A percentile compares a stretch with the other conserved stretches of the same genome.
Conservation (phyloP, 1,284 basidiomycete species). For the Uromyces viciae-fabae region DNA sequence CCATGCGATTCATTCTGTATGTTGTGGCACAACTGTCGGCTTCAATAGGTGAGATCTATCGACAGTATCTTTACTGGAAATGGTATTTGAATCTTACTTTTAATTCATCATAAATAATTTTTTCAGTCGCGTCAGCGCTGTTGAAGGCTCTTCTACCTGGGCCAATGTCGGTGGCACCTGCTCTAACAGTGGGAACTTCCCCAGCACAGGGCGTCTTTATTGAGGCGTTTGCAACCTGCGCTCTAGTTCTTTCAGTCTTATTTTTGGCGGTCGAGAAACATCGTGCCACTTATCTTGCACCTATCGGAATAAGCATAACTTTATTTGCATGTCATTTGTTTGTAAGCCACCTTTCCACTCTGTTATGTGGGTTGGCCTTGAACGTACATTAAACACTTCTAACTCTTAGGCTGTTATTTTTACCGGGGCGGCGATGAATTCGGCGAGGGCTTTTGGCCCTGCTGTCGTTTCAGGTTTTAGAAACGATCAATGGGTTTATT, state of each 20-base stretch:
- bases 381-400: neutral
- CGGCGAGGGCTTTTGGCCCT: conserved; percentile 37
- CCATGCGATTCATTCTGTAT: conserved; percentile 47
- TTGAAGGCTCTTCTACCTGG: conserved; percentile 23
- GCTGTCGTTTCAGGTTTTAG: conserved; percentile 13
- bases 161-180: conserved; percentile 16
- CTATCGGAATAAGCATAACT: conserved; percentile 32
- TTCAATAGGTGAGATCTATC: conserved; percentile 20
- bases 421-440: conserved; percentile 36
- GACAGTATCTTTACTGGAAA: neutral
- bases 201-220: conserved; percentile 18
- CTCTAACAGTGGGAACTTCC: conserved; percentile 18
- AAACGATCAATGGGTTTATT: conserved; percentile 38
- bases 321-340: conserved; percentile 28
- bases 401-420: conserved; percentile 18
- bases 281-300: conserved; percentile 23
- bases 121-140: conserved; percentile 16
- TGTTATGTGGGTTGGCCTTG: neutral
- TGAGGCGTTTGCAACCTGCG: conserved; percentile 27
- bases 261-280: conserved; percentile 41
- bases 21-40: conserved; percentile 42
- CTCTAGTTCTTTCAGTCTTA: conserved; percentile 27
- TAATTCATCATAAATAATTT: too few species aligned
- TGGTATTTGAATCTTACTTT: too few species aligned
- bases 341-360: neutral